Percentiles rank a stretch among this genome's conserved stretches.
Conservation (phyloP, 768 basidiomycete species). For the Leccinum uliginosum region DNA sequence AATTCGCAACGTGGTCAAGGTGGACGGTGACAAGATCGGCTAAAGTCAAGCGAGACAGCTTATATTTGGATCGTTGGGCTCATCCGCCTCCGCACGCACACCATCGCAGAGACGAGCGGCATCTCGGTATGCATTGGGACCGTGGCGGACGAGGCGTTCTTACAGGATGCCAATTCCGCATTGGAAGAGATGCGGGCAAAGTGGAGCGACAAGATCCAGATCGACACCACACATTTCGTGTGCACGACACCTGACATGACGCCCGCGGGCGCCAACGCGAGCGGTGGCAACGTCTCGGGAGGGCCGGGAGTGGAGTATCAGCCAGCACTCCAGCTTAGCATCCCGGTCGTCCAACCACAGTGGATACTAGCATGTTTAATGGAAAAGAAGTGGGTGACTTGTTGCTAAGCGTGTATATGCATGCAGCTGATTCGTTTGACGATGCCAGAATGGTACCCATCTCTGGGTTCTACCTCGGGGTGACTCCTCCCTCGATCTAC, state of each 20-base stretch:
- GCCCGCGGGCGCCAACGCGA: conserved; percentile 50
- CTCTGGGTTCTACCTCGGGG: conserved; percentile 74
- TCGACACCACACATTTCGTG: conserved; percentile 98
- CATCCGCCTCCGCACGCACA: conserved; percentile 83
- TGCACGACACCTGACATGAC: conserved; percentile 85
- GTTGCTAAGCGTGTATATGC: neutral
- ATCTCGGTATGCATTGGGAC: conserved; percentile 94
- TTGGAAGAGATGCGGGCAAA: conserved; percentile 83
- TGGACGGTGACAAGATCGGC: conserved; percentile 63
- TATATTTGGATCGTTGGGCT: conserved; percentile 29
- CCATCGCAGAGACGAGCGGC: conserved; percentile 92
- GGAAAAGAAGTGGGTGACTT: conserved; percentile 66
- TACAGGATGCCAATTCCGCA: conserved; percentile 79
- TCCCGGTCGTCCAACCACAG: conserved; percentile 91
- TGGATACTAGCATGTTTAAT: conserved; percentile 90
- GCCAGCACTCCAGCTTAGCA: conserved; percentile 88
- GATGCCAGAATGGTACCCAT: conserved; percentile 80
- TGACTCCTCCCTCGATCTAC: conserved; percentile 43
- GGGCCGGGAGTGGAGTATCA: conserved; percentile 88
- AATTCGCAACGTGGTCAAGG: conserved; percentile 59
- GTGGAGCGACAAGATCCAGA: conserved; percentile 91
- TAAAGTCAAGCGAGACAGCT: conserved; percentile 10
- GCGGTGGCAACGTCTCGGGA: conserved; percentile 48
- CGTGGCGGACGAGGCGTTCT: conserved; percentile 67
- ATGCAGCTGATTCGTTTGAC: neutral